These are phyloP conservation scores for Musa beccarii DNA, from an alignment of 176 grass and related monocot genomes.

Conservation along the genomic window DNA sequence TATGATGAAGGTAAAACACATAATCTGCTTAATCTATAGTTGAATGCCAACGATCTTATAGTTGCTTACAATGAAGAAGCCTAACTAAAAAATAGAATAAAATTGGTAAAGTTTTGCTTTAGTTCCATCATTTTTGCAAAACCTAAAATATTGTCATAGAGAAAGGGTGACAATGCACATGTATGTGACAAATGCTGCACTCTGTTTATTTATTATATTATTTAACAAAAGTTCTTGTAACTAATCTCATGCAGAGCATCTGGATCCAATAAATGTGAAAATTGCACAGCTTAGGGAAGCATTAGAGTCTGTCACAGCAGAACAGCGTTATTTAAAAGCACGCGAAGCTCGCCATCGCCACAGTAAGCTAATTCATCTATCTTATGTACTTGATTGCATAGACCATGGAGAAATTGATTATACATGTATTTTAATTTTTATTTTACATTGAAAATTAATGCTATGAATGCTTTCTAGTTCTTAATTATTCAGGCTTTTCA, in stretches of 20 bases:
- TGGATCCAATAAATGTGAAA: conserved; percentile 95
- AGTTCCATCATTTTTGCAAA: too few relatives aligned
- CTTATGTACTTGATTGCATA: neutral
- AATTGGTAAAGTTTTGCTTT: too few relatives aligned
- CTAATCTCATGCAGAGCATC: conserved; percentile 57
- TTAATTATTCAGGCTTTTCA: neutral
- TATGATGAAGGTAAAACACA: too few relatives aligned
- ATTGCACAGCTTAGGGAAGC: conserved; percentile 93
- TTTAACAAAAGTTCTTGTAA: neutral
- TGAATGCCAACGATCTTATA: too few relatives aligned
- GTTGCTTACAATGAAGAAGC: too few relatives aligned
- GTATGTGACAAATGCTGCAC: neutral
- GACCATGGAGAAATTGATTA: neutral
- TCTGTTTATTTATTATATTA: neutral
- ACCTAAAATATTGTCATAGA: too few relatives aligned
- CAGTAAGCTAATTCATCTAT: conserved; percentile 45
- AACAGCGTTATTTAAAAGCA: conserved; percentile 94
- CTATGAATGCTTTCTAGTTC: neutral
- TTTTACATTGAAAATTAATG: neutral
- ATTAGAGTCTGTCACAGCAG: conserved; percentile 74
- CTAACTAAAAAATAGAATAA: too few relatives aligned
- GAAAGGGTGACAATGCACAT: too few relatives aligned
- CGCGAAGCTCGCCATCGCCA: conserved; percentile 80
- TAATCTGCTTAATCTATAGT: too few relatives aligned
- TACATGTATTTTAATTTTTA: neutral